phyloP scores from a whole-genome alignment of 257 asterid genomes.

The Verbascum thapsus region DNA sequence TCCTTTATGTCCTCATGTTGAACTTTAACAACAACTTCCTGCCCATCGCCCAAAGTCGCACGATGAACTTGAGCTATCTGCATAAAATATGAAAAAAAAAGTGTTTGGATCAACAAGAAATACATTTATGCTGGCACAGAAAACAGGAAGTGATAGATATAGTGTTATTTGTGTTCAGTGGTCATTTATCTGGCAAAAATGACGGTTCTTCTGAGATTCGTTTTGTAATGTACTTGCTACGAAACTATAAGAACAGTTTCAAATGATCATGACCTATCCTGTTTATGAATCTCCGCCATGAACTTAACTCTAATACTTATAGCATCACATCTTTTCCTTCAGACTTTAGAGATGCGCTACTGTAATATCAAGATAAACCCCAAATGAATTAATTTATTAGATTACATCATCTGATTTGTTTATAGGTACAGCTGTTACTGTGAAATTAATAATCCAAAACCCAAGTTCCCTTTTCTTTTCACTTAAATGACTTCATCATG shows the following conservation, averaged over 20 bases:
- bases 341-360: too few species aligned
- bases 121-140: slow-evolving; percentile 4
- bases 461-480: slow-evolving; percentile 5
- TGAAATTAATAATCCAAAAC: slow-evolving; percentile 16
- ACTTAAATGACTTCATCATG: slow-evolving; percentile 12
- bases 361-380: too few species aligned
- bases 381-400: slow-evolving; percentile 4
- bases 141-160: not conserved
- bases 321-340: slow-evolving; percentile 1
- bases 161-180: not conserved
- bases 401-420: slow-evolving; percentile 15
- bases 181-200: slow-evolving; percentile 17
- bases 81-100: slow-evolving; percentile 25
- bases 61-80: slow-evolving; percentile 99
- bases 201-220: not conserved
- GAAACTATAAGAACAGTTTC: slow-evolving; percentile 10
- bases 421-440: slow-evolving; percentile 4
- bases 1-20: slow-evolving; percentile 90
- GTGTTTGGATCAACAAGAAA: slow-evolving; percentile 38
- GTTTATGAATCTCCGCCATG: slow-evolving; percentile 15
- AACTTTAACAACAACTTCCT: slow-evolving; percentile 91
- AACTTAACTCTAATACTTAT: slow-evolving; percentile 17
- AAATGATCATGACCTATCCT: not conserved
- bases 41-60: slow-evolving; percentile 79
- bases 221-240: not conserved